A percentile compares a stretch with the other conserved stretches of the same genome.
Evolutionary conservation across 805 yeast species (phyloP).

Genomic region (Maudiozyma saulgeensis): DNA sequence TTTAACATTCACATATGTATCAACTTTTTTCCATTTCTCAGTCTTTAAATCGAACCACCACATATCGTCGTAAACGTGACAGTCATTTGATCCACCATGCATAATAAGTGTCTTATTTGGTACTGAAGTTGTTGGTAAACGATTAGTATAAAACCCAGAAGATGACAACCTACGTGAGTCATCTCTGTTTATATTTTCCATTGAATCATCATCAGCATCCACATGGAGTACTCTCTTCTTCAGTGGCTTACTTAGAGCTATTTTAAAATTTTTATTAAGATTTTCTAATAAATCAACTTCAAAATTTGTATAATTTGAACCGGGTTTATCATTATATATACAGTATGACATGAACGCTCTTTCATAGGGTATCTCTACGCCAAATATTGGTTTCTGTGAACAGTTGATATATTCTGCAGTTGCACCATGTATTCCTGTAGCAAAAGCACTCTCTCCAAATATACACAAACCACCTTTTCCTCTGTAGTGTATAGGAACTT

Average conservation of each 20-base stretch:
- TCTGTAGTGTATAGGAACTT: slow-evolving; percentile 29
- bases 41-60: slow-evolving; percentile 41
- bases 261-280: slow-evolving; percentile 5
- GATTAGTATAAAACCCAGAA: not conserved
- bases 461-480: slow-evolving; percentile 28
- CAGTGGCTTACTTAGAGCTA: not conserved
- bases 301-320: slow-evolving; percentile 1
- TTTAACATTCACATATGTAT: slow-evolving; percentile 5
- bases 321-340: slow-evolving; percentile 4
- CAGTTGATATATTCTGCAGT: not conserved
- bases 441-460: slow-evolving; percentile 29
- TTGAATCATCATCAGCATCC: not conserved
- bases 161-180: not conserved
- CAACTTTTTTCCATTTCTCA: slow-evolving; percentile 33
- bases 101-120: slow-evolving; percentile 14
- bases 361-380: slow-evolving; percentile 15
- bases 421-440: slow-evolving; percentile 20
- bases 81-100: slow-evolving; percentile 33
- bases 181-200: not conserved
- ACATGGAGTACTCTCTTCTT: not conserved
- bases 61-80: slow-evolving; percentile 35
- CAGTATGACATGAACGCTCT: slow-evolving; percentile 31
- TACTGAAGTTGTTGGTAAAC: not conserved
- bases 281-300: slow-evolving; percentile 5
- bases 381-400: not conserved